Base-by-base conservation (phyloP, 2,329 filamentous ascomycete genomes). In the Beauveria varroae region DNA sequence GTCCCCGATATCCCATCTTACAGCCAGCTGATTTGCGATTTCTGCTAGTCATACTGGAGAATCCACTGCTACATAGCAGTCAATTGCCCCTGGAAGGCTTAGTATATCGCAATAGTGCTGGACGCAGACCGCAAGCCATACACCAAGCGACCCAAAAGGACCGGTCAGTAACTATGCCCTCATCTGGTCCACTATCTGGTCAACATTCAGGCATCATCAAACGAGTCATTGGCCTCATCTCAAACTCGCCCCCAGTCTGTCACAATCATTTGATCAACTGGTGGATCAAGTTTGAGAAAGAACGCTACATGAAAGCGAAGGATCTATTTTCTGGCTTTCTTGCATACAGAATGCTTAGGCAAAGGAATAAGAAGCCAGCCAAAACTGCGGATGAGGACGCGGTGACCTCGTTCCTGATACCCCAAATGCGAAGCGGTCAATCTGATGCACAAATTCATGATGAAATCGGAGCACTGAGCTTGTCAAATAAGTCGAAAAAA, bases 161-260 rank as follows among this genome's bases (percentile, higher is more conserved):
- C 62, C 62, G 20, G 56, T 65, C 46, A 44, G 30, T 63, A 6
- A 63, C 62, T 26, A 64, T 62, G 3, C 70, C 75, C 6, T 73
- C 71, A 43, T 72, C 74, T 3, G 78, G 78, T 0, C 79, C 75
- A 8, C 69, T 79, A 12, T 78, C 83, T 28, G 87, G 87, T 1
- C 85, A 90, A 63, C 89, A 96, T 73, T 92, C 90, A 2, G 89
- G 88, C 5, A 88, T 96, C 58, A 84, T 96, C 67, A 96, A 96
- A 72, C 85, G 93, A 43, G 86, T 96, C 44, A 73, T 96, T 28
- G 93, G 93, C 1, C 76, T 96, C 10, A 70, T 96, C 26, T 88
- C 91, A 1, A 91, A 96, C 71, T 79, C 90, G 14, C 82, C 90
- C 0, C 83, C 85, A 62, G 83, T 88, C 62, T 93, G 89, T 66